These are phyloP conservation scores for Neofusicoccum parvum DNA, from an alignment of 2,329 filamentous ascomycete genomes.

Conservation along the genomic window DNA sequence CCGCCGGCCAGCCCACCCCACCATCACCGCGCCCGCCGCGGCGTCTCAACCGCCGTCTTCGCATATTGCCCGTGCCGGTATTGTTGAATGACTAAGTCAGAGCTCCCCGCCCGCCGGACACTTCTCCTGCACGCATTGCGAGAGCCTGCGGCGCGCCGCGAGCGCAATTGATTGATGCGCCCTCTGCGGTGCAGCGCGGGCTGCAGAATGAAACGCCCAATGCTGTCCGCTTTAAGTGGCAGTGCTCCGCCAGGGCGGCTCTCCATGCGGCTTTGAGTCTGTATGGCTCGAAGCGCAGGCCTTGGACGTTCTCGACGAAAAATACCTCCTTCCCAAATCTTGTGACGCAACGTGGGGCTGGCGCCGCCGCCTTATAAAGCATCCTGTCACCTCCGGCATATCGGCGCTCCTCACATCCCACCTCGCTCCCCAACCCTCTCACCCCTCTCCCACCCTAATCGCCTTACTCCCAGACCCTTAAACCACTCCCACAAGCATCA, in stretches of 20 bases:
- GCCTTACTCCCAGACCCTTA: constrained; percentile 1
- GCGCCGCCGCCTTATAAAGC: constrained; percentile 22
- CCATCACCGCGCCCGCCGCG: not conserved
- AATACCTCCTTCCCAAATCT: constrained; percentile 20
- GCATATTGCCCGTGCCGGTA: constrained; percentile 2
- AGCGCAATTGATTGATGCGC: not conserved
- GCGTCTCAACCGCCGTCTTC: constrained; percentile 17
- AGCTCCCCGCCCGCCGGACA: not conserved
- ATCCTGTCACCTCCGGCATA: constrained; percentile 21
- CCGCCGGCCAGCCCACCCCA: constrained; percentile 14
- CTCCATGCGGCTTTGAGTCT: not conserved
- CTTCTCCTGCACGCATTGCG: not conserved
- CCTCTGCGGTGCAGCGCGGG: not conserved
- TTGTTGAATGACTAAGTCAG: constrained; percentile 18
- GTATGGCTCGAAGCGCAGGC: constrained; percentile 8
- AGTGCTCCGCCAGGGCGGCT: not conserved
- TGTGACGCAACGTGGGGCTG: constrained; percentile 20
- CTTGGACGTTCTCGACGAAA: constrained; percentile 12
- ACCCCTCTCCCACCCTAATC: constrained; percentile 15
- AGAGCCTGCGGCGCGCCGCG: not conserved
- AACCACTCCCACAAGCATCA: constrained; percentile 24
- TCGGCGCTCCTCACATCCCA: constrained; percentile 25
- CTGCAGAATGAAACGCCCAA: not conserved
- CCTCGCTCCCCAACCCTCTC: constrained; percentile 13
- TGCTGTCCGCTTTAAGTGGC: not conserved